Percentiles rank a stretch among this genome's conserved stretches.
Evolutionary conservation across 2,329 filamentous ascomycete species (phyloP).

Genomic region (Microdochium trichocladiopsis): DNA sequence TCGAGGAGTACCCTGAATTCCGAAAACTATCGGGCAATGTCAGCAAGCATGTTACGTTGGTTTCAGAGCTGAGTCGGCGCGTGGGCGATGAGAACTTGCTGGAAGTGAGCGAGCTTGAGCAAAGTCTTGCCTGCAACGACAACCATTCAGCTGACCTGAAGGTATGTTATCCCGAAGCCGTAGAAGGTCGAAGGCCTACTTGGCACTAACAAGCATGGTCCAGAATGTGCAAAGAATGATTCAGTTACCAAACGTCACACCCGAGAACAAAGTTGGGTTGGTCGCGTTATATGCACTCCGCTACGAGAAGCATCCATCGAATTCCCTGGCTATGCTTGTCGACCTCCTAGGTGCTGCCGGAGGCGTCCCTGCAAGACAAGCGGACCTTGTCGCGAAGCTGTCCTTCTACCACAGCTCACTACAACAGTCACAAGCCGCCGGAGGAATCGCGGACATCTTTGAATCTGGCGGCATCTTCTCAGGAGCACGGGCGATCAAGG

Average conservation of each 20-base stretch:
- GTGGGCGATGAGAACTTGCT: conserved; percentile 81
- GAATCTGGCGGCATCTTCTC: conserved; percentile 88
- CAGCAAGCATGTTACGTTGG: conserved; percentile 94
- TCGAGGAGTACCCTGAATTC: conserved; percentile 98
- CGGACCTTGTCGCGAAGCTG: conserved; percentile 75
- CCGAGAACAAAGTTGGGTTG: conserved; percentile 79
- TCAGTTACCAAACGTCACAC: conserved; percentile 67
- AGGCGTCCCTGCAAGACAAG: conserved; percentile 67
- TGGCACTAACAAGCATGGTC: conserved; percentile 12
- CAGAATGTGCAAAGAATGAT: conserved; percentile 82
- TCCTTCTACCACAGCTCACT: conserved; percentile 82
- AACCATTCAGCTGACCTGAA: conserved; percentile 90
- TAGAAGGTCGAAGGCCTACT: not conserved
- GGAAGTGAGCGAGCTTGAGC: conserved; percentile 96
- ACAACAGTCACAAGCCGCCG: conserved; percentile 66
- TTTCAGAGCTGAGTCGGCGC: conserved; percentile 84
- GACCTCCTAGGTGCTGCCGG: conserved; percentile 82
- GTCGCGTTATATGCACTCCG: conserved; percentile 93
- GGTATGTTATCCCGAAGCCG: conserved; percentile 40
- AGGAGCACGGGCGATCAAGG: conserved; percentile 82
- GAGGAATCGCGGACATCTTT: conserved; percentile 85
- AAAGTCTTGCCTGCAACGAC: conserved; percentile 94
- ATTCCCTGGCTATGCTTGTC: conserved; percentile 74
- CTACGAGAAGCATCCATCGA: conserved; percentile 81
- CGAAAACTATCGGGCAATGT: conserved; percentile 95